Base-by-base conservation (phyloP, 2,329 filamentous ascomycete genomes). In the Claviceps digitariae region DNA sequence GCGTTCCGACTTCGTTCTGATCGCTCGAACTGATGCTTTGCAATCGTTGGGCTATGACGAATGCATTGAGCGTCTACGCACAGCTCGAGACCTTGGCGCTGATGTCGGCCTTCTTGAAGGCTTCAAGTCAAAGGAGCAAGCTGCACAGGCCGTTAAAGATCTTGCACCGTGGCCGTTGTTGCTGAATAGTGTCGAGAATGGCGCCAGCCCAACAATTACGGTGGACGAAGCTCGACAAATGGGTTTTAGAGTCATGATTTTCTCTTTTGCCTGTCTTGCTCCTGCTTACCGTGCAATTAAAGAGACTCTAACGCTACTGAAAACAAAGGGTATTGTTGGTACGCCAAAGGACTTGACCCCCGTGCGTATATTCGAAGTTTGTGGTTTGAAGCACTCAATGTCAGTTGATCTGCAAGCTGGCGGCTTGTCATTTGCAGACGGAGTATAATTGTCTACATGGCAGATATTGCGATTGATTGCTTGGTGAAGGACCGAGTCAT, bases 1-100 rank as follows among this genome's bases (percentile, higher is more conserved):
- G 31, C 68, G 69, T 12, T 72, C 72, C 17, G 81, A 84, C 57
- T 81, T 85, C 50, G 73, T 85, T 17, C 73, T 85, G 52, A 84
- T 85, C 55, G 81, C 81, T 0, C 73, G 82, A 10, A 84, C 81
- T 0, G 82, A 84, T 59, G 78, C 81, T 1, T 66, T 82, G 6
- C 77, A 81, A 55, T 67, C 70, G 0, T 68, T 73, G 8, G 81
- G 80, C 0, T 84, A 79, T 57, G 77, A 79, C 8, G 78, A 77
- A 59, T 76, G 78, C 6, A 65, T 82, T 20, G 61, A 61, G 6
- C 68, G 80, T 1, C 64, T 84, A 27, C 68, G 67, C 54, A 69
- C 66, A 3, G 81, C 81, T 0, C 66, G 74, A 0, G 71, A 72
- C 2, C 73, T 73, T 21, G 80, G 81, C 29, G 80, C 80, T 2